Evolutionary conservation across 1,284 basidiomycete genomes (phyloP).

Genomic region (Sporisorium reilianum): DNA sequence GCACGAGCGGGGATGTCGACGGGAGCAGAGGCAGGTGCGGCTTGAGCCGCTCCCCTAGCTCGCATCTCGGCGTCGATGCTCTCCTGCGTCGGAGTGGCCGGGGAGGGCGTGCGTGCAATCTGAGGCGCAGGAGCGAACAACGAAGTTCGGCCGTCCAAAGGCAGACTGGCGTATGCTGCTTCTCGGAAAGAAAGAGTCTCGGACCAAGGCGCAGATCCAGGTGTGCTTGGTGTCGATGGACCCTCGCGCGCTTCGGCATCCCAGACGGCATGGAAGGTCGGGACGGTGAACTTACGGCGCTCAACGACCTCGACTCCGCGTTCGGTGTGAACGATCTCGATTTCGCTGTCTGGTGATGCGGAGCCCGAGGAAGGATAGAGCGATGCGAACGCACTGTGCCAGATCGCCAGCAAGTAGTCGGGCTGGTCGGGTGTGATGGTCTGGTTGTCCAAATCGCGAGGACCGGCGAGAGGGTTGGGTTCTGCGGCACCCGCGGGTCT

Average conservation of each 20-base stretch:
- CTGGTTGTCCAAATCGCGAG: slow-evolving; percentile 68
- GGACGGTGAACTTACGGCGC: slow-evolving; percentile 75
- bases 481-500: slow-evolving; percentile 52
- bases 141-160: slow-evolving; percentile 85
- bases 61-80: slow-evolving; percentile 30
- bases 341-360: slow-evolving; percentile 49
- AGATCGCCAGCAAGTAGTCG: slow-evolving; percentile 86
- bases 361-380: slow-evolving; percentile 77
- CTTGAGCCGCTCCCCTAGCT: slow-evolving; percentile 8
- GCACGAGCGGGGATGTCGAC: slow-evolving; percentile 16
- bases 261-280: slow-evolving; percentile 81
- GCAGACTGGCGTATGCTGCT: slow-evolving; percentile 82
- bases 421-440: slow-evolving; percentile 52
- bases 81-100: slow-evolving; percentile 42
- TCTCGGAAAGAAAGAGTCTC: slow-evolving; percentile 68
- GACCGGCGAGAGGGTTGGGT: slow-evolving; percentile 63
- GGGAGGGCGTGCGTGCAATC: slow-evolving; percentile 53
- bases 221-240: neutral
- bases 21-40: slow-evolving; percentile 9
- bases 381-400: slow-evolving; percentile 89
- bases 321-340: slow-evolving; percentile 56
- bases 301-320: slow-evolving; percentile 69
- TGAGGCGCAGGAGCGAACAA: slow-evolving; percentile 77
- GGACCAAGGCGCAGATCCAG: neutral
- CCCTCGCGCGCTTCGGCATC: slow-evolving; percentile 70